These are phyloP conservation scores for Penicillium crustosum DNA, from an alignment of 2,329 filamentous ascomycete genomes.

Conservation along the genomic window DNA sequence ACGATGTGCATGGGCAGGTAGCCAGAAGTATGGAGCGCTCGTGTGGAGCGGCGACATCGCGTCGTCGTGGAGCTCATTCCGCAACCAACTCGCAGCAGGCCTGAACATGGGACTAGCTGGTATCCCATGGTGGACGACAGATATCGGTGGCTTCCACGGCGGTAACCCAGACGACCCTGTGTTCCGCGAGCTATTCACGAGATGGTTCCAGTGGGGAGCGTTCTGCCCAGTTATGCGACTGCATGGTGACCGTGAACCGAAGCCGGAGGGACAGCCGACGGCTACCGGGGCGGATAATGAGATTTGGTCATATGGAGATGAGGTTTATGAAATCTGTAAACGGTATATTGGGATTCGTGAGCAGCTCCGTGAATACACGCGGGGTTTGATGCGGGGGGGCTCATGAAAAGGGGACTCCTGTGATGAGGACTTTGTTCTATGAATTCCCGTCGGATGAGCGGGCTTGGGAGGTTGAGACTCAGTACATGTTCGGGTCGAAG, in stretches of 20 bases:
- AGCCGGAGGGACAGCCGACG: constrained; percentile 35
- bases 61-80: constrained; percentile 60
- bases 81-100: constrained; percentile 62
- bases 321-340: constrained; percentile 60
- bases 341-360: constrained; percentile 62
- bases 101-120: constrained; percentile 66
- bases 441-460: constrained; percentile 59
- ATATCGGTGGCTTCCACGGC: constrained; percentile 69
- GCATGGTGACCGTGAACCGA: constrained; percentile 65
- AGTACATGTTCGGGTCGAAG: constrained; percentile 64
- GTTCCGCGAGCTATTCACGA: constrained; percentile 63
- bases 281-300: constrained; percentile 44
- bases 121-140: constrained; percentile 68
- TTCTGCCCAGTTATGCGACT: constrained; percentile 68
- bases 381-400: constrained; percentile 60
- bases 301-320: constrained; percentile 65
- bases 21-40: constrained; percentile 63
- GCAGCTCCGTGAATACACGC: constrained; percentile 57
- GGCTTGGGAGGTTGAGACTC: constrained; percentile 58
- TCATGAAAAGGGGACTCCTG: constrained; percentile 58
- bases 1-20: constrained; percentile 58
- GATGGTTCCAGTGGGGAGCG: constrained; percentile 70
- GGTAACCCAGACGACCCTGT: constrained; percentile 56
- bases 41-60: constrained; percentile 70
- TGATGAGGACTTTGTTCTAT: constrained; percentile 64